Conservation (phyloP, 1,284 basidiomycete genomes). For the Coriolopsis trogii region DNA sequence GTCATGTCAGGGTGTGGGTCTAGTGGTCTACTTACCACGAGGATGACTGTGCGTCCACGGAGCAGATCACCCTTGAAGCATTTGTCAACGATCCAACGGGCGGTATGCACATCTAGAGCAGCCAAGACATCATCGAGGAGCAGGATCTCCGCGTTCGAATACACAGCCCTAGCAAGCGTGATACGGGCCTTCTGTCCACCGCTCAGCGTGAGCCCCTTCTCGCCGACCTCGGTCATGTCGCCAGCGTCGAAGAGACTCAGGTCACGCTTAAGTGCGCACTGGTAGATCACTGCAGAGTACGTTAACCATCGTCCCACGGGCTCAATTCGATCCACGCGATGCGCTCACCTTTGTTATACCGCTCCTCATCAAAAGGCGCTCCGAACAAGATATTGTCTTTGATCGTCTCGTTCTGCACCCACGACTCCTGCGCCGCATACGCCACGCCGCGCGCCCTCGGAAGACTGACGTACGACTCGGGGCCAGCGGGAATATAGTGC, state of each 20-base stretch:
- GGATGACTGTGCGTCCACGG: constrained; percentile 66
- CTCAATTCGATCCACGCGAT: too few species aligned
- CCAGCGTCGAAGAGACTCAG: constrained; percentile 70
- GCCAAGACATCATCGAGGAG: constrained; percentile 66
- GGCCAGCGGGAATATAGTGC: constrained; percentile 58
- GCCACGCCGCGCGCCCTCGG: constrained; percentile 67
- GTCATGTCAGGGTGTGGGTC: not conserved
- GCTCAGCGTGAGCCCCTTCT: constrained; percentile 64
- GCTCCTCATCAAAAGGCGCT: constrained; percentile 43
- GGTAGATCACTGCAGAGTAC: constrained; percentile 50
- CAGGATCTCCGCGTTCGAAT: constrained; percentile 63
- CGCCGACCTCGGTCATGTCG: constrained; percentile 73
- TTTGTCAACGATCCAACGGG: constrained; percentile 77
- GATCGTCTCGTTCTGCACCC: constrained; percentile 49
- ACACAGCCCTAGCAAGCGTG: constrained; percentile 74
- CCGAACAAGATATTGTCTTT: constrained; percentile 51
- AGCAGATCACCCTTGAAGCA: constrained; percentile 74
- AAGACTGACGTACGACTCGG: constrained; percentile 65
- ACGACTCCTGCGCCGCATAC: constrained; percentile 77
- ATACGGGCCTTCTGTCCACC: constrained; percentile 81
- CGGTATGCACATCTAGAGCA: constrained; percentile 67
- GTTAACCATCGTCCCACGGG: not conserved
- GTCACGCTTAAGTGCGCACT: constrained; percentile 67
- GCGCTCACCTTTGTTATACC: constrained; percentile 44
- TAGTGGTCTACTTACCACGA: constrained; percentile 56